Evolutionary conservation across 345 rosid species (phyloP).

Genomic region (Syzygium jambos): DNA sequence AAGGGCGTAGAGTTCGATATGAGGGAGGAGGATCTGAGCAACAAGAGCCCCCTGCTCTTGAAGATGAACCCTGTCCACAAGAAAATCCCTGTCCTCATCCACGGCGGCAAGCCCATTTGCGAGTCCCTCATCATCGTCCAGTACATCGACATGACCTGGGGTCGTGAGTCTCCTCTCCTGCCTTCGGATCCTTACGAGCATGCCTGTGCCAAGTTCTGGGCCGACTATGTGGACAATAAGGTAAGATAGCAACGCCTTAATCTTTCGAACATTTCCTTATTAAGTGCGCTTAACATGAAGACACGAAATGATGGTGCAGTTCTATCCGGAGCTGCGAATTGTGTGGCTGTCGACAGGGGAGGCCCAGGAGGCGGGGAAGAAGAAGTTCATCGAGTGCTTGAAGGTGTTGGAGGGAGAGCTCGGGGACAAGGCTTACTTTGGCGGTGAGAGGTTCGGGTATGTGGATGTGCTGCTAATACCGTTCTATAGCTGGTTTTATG

Average conservation of each 20-base stretch:
- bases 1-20: neutral
- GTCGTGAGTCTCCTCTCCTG: neutral
- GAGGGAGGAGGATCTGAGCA: neutral
- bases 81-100: neutral
- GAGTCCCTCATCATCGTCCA: neutral
- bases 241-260: neutral
- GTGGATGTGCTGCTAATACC: too few relatives aligned
- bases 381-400: too few relatives aligned
- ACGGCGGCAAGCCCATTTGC: neutral
- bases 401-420: too few relatives aligned
- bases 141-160: neutral
- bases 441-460: too few relatives aligned
- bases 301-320: too few relatives aligned
- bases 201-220: neutral
- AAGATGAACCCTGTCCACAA: neutral
- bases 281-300: too few relatives aligned
- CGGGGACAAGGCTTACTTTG: too few relatives aligned
- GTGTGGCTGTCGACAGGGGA: too few relatives aligned
- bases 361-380: too few relatives aligned
- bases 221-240: neutral
- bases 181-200: neutral
- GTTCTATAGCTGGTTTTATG: too few relatives aligned
- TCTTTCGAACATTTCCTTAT: neutral
- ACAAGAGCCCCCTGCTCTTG: slow-evolving; percentile 2
- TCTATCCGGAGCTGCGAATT: too few relatives aligned